Evolutionary conservation across 1,284 basidiomycete species (phyloP).

Genomic region (Paramarasmius palmivorus): DNA sequence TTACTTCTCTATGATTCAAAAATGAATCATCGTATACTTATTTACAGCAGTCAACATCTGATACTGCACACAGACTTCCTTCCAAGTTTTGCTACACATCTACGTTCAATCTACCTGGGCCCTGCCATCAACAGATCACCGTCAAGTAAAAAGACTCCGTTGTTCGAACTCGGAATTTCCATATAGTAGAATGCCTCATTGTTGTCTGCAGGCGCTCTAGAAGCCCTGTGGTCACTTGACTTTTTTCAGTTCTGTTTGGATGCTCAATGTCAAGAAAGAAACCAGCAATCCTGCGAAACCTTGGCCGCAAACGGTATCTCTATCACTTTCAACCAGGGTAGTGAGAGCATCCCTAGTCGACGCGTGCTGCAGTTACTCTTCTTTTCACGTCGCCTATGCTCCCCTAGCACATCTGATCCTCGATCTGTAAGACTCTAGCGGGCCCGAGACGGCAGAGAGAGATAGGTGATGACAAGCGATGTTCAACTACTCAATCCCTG

Average conservation of each 20-base stretch:
- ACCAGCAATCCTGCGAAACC: not conserved
- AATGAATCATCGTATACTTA: too few species aligned
- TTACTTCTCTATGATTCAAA: too few species aligned
- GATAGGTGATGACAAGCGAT: not conserved
- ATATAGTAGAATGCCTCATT: slow-evolving; percentile 13
- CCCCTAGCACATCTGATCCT: too few species aligned
- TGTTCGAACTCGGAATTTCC: slow-evolving; percentile 6
- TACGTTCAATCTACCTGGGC: slow-evolving; percentile 1
- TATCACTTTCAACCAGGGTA: not conserved
- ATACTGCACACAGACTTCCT: too few species aligned
- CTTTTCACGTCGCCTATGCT: not conserved
- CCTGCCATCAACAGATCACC: not conserved
- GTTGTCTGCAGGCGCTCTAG: slow-evolving; percentile 10
- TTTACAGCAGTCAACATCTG: too few species aligned
- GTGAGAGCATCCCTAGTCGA: too few species aligned
- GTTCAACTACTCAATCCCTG: too few species aligned
- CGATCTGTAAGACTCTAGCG: not conserved
- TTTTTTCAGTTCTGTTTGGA: not conserved
- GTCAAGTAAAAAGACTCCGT: slow-evolving; percentile 12
- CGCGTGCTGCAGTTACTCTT: not conserved
- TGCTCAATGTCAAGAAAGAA: not conserved
- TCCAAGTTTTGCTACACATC: not conserved
- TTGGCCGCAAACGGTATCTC: not conserved
- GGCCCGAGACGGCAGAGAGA: not conserved
- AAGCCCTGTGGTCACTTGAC: slow-evolving; percentile 5